Base-by-base conservation (phyloP, 2,329 filamentous ascomycete genomes). In the Nemania diffusa region DNA sequence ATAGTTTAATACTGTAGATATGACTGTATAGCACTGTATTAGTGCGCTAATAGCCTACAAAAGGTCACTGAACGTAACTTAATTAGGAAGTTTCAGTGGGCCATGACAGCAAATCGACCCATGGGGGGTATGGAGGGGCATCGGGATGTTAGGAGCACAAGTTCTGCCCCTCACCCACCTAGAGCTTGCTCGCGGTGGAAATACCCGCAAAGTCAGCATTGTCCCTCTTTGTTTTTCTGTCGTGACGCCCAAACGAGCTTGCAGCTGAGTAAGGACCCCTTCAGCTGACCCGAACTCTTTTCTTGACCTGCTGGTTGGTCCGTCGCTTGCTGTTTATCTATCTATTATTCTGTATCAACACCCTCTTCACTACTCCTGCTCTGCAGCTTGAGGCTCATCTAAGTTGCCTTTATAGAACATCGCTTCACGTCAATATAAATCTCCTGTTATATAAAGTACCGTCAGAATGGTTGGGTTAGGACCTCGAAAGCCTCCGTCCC, bases 381-480 rank as follows among this genome's bases (percentile, higher is more conserved):
- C 26, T 40, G 4, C 15, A 29, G 34, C 24, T 32, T 15, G 15
- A 34, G 50, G 57, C 24, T 55, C 40, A n/a, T 51, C 40, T 46
- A 11, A 56, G 24, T 57, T 44, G 32, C 50, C 56, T 46, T 37
- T 20, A 62, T 52, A 57, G 42, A 40, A 17, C 34, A 9, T 32
- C 20, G 20, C 46, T 27, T 46, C 46, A 20, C 76, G 77, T 72
- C 73, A 71, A 77, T 73, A 72, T 40, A 67, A 17, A 27, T 27
- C 55, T 11, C 61, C 26, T 20, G 29, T 22, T 37, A 29, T 57
- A 40, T n/a, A 26, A 48, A 61, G 57, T 68, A 64, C 74, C 57
- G 70, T 71, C 78, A 84, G 79, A 76, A 85, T 85, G 83, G 83
- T 85, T 74, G 83, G 83, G 71, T 78, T 85, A 69, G 83, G 83